Evolutionary conservation across 2,329 filamentous ascomycete genomes (phyloP).

Genomic region (Hymenoscyphus fructigenus): DNA sequence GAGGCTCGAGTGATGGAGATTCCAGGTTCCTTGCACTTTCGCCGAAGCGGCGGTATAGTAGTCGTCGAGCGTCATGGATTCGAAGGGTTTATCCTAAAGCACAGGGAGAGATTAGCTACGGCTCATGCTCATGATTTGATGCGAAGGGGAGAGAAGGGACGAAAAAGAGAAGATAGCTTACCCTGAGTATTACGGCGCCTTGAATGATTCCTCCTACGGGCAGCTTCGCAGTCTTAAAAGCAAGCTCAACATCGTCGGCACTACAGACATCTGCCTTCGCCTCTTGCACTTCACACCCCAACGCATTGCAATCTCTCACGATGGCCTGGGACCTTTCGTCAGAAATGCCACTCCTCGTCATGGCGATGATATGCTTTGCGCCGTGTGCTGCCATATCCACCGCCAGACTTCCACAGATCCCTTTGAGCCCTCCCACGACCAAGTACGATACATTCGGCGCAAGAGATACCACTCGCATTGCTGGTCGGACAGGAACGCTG

Average conservation of each 20-base stretch:
- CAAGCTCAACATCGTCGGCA: conserved; percentile 13
- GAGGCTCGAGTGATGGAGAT: conserved; percentile 21
- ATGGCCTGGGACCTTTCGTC: conserved; percentile 17
- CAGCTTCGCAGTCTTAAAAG: conserved; percentile 9
- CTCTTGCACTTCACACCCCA: conserved; percentile 17
- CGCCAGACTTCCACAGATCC: conserved; percentile 21
- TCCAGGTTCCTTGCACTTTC: conserved; percentile 27
- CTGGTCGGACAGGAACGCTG: background rate
- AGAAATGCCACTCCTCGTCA: conserved; percentile 19
- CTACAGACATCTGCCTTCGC: conserved; percentile 17
- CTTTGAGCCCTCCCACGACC: conserved; percentile 27
- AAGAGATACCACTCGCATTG: conserved; percentile 23
- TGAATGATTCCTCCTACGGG: conserved; percentile 34
- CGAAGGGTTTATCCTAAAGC: conserved; percentile 17
- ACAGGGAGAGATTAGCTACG: background rate
- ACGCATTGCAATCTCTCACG: conserved; percentile 13
- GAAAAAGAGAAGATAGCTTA: conserved; percentile 1
- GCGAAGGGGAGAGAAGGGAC: background rate
- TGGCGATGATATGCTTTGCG: conserved; percentile 21
- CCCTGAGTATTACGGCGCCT: conserved; percentile 36
- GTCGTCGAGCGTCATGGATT: conserved; percentile 19
- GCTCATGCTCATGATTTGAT: background rate
- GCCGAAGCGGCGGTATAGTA: conserved; percentile 13
- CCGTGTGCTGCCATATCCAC: conserved; percentile 17
- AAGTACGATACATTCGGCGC: conserved; percentile 23